Evolutionary conservation across 2,329 filamentous ascomycete species (phyloP).

Genomic region (Didymella exigua): DNA sequence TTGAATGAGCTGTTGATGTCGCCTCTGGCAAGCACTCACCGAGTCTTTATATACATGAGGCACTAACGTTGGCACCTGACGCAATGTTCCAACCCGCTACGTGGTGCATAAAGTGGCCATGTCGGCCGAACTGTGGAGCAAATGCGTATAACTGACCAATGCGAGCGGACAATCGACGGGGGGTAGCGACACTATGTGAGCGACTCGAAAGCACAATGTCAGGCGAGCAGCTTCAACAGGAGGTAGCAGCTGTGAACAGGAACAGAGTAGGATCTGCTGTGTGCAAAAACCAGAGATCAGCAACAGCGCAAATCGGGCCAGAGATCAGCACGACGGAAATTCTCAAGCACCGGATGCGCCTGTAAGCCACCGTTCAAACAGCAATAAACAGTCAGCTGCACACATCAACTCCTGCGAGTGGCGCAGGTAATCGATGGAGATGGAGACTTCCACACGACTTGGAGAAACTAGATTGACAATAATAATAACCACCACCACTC

Average conservation of each 20-base stretch:
- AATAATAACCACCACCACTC: background rate
- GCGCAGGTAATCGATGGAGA: too few species aligned
- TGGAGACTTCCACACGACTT: too few species aligned
- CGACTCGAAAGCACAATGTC: background rate
- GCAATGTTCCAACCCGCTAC: background rate
- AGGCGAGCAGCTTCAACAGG: background rate
- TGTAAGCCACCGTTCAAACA: too few species aligned
- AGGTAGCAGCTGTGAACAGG: background rate
- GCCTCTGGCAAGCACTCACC: background rate
- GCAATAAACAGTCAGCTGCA: too few species aligned
- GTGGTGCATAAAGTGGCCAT: background rate
- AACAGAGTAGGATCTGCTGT: background rate
- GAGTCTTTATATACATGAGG: conserved; percentile 5
- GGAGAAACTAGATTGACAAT: background rate
- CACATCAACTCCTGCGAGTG: too few species aligned
- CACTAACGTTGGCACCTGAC: conserved; percentile 3
- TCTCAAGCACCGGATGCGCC: background rate
- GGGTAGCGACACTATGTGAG: background rate
- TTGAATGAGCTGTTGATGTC: background rate
- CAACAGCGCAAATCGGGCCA: background rate
- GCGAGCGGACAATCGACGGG: background rate
- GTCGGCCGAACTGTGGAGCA: conserved; percentile 2
- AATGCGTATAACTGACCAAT: background rate
- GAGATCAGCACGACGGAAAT: background rate
- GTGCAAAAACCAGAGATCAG: too few species aligned